Base-by-base conservation (phyloP, 1,284 basidiomycete species). In the Volvariella volvacea region DNA sequence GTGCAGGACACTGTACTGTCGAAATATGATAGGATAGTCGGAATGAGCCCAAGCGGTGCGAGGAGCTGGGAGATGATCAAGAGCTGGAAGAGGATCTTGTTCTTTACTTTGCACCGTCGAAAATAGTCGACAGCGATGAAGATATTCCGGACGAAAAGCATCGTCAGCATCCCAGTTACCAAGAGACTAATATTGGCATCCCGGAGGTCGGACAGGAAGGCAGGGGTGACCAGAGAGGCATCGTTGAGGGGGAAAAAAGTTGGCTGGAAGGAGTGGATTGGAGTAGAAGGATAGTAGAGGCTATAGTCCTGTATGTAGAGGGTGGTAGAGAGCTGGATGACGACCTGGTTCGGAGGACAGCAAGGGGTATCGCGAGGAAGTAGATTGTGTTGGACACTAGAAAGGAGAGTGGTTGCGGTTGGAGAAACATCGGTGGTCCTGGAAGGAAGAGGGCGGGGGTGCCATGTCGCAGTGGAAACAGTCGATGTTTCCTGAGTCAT, bases 131-230 rank as follows among this genome's bases (percentile, higher is more conserved):
- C 60, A 10, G 76, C 70, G 45, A 70, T 67, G 45, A 72, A 50
- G n/a, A 76, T 68, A 52, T 78, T 84, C 45, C 75, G 59, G 33
- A 74, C 46, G 54, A 80, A 82, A 41, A 83, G 58, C 55, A 70
- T 67, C 41, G 68, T 62, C 45, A 82, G 63, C 37, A 68, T 67
- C 31, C 74, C 74, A 16, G 65, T 59, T 36, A 78, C 58, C 41
- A 80, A 54, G 9, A 83, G 59, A 50, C 65, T 66, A 19, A 69
- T 54, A 49, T 74, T 67, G 16, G 73, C 66, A 40, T 64, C 53
- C 14, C 48, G 46, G 4, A 76, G 56, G 47, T 79, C 75, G 4
- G 66, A 46, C 16, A 64, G 53, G 52, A 74, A 71, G 7, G 73
- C 65, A 2, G 69, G 56, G 7, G 78, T 66, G 15, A 81, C 50